These are phyloP conservation scores for Macaranga tanarius DNA, from an alignment of 441 rosid genomes.

Conservation along the genomic window DNA sequence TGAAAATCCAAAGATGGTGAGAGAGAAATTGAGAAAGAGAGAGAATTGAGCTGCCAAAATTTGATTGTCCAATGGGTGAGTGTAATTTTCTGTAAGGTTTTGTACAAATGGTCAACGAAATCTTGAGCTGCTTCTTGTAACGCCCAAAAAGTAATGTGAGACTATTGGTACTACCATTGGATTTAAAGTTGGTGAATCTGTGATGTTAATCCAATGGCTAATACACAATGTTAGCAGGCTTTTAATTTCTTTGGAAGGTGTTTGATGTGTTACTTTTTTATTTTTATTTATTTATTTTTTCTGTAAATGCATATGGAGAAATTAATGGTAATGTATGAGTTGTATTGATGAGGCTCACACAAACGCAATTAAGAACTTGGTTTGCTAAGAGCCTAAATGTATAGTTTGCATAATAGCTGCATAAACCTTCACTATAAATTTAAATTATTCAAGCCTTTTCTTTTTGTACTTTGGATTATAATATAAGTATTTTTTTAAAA, in stretches of 20 bases:
- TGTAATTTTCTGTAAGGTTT: background rate
- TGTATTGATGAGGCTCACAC: background rate
- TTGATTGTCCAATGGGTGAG: slow-evolving; percentile 6
- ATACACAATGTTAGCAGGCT: background rate
- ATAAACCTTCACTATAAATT: too few relatives aligned
- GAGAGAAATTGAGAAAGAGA: background rate
- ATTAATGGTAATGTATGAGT: slow-evolving; percentile 13
- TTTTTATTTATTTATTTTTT: background rate
- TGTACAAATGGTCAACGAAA: slow-evolving; percentile 6
- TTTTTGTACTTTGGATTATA: too few relatives aligned
- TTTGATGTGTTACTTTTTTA: background rate
- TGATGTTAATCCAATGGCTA: slow-evolving; percentile 13
- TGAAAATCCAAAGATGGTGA: too few relatives aligned
- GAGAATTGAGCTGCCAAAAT: slow-evolving; percentile 1
- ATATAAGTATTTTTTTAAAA: too few relatives aligned
- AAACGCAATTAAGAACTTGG: background rate
- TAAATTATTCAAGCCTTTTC: too few relatives aligned
- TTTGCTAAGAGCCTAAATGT: background rate
- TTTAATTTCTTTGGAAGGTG: background rate
- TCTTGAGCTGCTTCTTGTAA: slow-evolving; percentile 10
- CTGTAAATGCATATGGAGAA: background rate
- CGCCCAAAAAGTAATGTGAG: slow-evolving; percentile 11
- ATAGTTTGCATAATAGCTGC: background rate
- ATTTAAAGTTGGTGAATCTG: slow-evolving; percentile 12
- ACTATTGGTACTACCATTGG: background rate